These are phyloP conservation scores for Symbiodinium natans DNA, from an alignment of 73 alveolate species.

Conservation along the genomic window DNA sequence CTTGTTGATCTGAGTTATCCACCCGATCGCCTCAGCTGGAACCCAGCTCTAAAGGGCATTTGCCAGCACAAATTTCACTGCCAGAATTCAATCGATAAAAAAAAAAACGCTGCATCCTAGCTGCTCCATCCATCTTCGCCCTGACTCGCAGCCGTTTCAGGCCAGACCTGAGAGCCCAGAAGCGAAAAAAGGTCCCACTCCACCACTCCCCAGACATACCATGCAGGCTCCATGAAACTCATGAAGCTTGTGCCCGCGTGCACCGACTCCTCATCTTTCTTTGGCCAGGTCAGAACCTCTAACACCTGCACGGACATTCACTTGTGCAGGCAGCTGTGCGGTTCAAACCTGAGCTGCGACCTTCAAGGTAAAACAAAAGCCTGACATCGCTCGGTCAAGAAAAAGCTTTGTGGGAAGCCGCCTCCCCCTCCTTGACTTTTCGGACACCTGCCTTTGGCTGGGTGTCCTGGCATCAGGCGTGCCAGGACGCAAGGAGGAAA, in stretches of 20 bases:
- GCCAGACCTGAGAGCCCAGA: conserved; percentile 74
- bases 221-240: no score
- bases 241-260: background rate
- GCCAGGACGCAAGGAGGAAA: no score
- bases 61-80: background rate
- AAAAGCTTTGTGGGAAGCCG: no score
- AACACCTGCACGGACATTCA: conserved; percentile 43
- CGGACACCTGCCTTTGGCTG: conserved; percentile 93
- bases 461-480: conserved; percentile 13
- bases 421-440: conserved; percentile 86
- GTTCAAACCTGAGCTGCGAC: no score
- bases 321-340: no score
- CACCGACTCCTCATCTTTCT: conserved; percentile 29
- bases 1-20: conserved; percentile 83
- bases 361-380: no score
- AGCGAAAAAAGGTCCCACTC: no score
- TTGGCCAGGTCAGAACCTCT: conserved; percentile 83
- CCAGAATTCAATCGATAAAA: background rate
- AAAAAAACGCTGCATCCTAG: background rate
- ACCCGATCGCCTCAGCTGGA: conserved; percentile 56
- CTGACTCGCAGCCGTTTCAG: conserved; percentile 20
- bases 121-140: conserved; percentile 78
- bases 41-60: no score
- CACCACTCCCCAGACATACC: no score
- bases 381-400: no score